Evolutionary conservation across 1,284 basidiomycete species (phyloP).

Genomic region (Malassezia obtusa): DNA sequence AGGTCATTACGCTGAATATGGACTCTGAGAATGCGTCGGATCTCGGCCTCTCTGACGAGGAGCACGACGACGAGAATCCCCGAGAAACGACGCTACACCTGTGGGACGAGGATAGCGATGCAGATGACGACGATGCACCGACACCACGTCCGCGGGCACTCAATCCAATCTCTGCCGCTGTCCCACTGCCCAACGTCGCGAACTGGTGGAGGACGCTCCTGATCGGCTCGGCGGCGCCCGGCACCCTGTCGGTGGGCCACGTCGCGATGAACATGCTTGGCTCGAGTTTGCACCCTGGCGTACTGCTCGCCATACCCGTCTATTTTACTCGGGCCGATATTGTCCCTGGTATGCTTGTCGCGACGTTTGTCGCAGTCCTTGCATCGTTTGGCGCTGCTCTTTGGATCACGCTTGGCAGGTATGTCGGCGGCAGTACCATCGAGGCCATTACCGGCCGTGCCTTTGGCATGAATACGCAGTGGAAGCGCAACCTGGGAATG

Average conservation of each 20-base stretch:
- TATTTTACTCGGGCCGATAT: constrained; percentile 38
- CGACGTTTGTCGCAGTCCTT: constrained; percentile 27
- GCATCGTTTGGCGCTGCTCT: constrained; percentile 43
- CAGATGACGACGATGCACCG: neutral
- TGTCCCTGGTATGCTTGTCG: constrained; percentile 23
- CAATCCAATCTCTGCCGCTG: neutral
- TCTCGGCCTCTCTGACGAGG: neutral
- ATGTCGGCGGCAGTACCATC: constrained; percentile 38
- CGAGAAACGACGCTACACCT: constrained; percentile 5
- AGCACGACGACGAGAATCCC: neutral
- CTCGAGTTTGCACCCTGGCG: constrained; percentile 38
- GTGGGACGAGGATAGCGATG: constrained; percentile 19
- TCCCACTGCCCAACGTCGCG: neutral
- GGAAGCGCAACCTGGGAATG: constrained; percentile 37
- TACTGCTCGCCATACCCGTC: constrained; percentile 41
- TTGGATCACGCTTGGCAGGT: constrained; percentile 41
- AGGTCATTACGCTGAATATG: neutral
- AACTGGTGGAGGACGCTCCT: constrained; percentile 25
- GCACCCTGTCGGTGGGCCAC: constrained; percentile 33
- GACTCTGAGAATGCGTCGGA: neutral
- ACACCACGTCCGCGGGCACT: neutral
- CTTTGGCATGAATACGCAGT: constrained; percentile 37
- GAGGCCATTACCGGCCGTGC: constrained; percentile 38
- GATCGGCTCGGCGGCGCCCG: constrained; percentile 30
- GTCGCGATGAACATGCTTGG: constrained; percentile 42